phyloP scores from a whole-genome alignment of 768 basidiomycete genomes.

The Tulasnella sp. region DNA sequence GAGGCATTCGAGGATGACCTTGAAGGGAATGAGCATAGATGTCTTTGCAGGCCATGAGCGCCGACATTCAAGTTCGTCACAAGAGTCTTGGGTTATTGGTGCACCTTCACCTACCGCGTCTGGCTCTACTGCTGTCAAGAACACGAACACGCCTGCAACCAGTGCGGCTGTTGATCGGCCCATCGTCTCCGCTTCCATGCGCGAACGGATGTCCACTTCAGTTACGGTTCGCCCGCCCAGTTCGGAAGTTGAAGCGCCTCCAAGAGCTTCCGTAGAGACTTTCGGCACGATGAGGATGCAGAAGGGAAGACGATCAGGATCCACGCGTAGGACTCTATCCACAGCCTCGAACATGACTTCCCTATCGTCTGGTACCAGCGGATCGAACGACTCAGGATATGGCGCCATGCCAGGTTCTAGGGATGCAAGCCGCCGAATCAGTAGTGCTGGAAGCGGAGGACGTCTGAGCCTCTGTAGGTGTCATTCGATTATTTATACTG shows the following conservation, averaged over 20 bases:
- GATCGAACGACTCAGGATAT: constrained; percentile 18
- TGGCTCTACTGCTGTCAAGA: background rate
- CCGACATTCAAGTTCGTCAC: constrained; percentile 20
- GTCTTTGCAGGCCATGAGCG: background rate
- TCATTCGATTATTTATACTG: background rate
- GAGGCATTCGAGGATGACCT: constrained; percentile 48
- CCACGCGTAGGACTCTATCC: constrained; percentile 18
- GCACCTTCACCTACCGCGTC: constrained; percentile 23
- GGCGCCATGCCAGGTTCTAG: background rate
- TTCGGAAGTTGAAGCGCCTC: constrained; percentile 8
- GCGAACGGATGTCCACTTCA: constrained; percentile 15
- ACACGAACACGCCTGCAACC: background rate
- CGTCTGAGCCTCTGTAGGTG: constrained; percentile 4
- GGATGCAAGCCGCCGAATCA: background rate
- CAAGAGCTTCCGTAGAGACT: constrained; percentile 23
- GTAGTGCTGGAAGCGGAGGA: background rate
- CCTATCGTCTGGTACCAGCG: constrained; percentile 18
- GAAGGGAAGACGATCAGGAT: constrained; percentile 16
- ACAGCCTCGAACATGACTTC: constrained; percentile 7
- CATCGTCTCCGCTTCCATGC: constrained; percentile 19
- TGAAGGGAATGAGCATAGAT: constrained; percentile 59
- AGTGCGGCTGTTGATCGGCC: background rate
- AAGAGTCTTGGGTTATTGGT: constrained; percentile 35
- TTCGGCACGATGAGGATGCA: constrained; percentile 12
- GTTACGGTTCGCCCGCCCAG: background rate